A percentile compares a stretch with the other conserved stretches of the same genome.
Conservation (phyloP, 371 early-diverging fungal genomes). For the Lichtheimia hyalospora region DNA sequence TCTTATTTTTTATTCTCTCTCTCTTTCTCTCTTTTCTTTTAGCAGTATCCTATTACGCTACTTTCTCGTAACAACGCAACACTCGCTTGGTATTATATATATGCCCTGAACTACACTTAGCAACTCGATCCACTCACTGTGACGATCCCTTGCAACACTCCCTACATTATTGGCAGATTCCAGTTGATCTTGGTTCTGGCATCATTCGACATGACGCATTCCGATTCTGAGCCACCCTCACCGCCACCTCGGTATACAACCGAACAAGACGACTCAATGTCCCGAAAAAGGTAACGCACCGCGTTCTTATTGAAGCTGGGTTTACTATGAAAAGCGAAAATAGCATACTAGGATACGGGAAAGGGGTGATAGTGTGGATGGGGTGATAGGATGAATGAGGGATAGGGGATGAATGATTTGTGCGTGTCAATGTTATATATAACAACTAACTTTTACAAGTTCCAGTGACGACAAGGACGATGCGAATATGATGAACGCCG, state of each 20-base stretch:
- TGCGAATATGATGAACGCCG: neutral
- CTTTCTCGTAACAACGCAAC: constrained; percentile 3
- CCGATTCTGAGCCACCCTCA: constrained; percentile 14
- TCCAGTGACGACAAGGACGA: neutral
- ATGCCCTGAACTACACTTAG: constrained; percentile 1
- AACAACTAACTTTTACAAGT: neutral
- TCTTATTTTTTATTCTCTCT: neutral
- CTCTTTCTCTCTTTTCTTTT: neutral
- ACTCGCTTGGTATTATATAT: constrained; percentile 5
- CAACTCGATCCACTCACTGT: neutral
- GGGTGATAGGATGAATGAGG: neutral
- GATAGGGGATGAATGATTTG: neutral
- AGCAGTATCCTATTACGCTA: neutral
- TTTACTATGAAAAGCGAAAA: neutral
- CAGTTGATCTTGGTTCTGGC: neutral
- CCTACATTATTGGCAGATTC: neutral
- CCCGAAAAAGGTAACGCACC: constrained; percentile 15
- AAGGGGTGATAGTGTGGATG: constrained; percentile 1
- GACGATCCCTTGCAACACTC: neutral
- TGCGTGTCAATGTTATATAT: neutral
- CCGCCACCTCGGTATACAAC: constrained; percentile 3
- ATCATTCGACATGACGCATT: constrained; percentile 9
- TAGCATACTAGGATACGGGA: neutral
- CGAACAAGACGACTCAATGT: constrained; percentile 2
- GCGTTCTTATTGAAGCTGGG: constrained; percentile 8